phyloP scores from a whole-genome alignment of 2,329 filamentous ascomycete genomes.

The Penicillium glabrum region DNA sequence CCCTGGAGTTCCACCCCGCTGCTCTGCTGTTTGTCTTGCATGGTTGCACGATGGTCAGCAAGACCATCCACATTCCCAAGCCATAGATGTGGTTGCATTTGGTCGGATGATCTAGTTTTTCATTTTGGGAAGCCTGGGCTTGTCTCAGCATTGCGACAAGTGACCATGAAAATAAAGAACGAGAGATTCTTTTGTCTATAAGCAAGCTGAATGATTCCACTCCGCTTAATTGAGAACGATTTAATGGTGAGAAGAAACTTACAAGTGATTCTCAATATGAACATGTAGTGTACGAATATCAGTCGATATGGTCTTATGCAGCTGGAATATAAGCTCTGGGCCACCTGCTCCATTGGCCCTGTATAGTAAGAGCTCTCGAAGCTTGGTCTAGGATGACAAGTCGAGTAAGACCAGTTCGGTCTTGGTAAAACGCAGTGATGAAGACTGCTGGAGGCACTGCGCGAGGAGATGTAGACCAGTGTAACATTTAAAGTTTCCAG shows the following conservation, averaged over 20 bases:
- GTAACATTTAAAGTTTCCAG: too few species aligned
- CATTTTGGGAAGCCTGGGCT: conserved; percentile 12
- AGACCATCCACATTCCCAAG: conserved; percentile 93
- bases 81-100: conserved; percentile 44
- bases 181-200: conserved; percentile 13
- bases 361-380: too few species aligned
- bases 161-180: conserved; percentile 18
- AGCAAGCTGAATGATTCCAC: conserved; percentile 11
- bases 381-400: too few species aligned
- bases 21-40: conserved; percentile 81
- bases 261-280: background rate
- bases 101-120: conserved; percentile 5
- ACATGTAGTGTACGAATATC: background rate
- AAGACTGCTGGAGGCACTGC: too few species aligned
- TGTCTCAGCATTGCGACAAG: conserved; percentile 16
- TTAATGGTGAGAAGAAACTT: background rate
- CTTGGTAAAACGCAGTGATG: too few species aligned
- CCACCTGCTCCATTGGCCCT: background rate
- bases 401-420: too few species aligned
- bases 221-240: conserved; percentile 9
- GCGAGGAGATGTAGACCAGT: too few species aligned
- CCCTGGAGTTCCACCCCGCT: conserved; percentile 80
- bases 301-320: background rate
- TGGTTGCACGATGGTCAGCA: conserved; percentile 92
- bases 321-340: background rate